Evolutionary conservation across 2,329 filamentous ascomycete genomes (phyloP).

Genomic region (Colletotrichum tabaci): DNA sequence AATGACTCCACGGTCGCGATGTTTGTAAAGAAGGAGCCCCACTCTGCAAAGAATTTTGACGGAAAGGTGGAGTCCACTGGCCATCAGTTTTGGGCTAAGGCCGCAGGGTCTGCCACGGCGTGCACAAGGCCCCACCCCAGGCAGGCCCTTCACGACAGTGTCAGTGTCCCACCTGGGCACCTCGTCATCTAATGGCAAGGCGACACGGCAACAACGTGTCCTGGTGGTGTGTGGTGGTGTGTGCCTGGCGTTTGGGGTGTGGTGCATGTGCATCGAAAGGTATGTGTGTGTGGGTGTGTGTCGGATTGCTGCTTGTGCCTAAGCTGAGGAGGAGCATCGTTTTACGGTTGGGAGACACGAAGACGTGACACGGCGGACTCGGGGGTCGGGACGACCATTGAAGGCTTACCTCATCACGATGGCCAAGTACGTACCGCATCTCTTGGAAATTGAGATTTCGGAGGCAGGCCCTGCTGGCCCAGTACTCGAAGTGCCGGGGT

Average conservation of each 20-base stretch:
- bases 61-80: slow-evolving; percentile 32
- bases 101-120: slow-evolving; percentile 30
- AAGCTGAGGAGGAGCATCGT: neutral
- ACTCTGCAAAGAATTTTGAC: slow-evolving; percentile 43
- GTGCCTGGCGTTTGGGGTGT: neutral
- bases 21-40: slow-evolving; percentile 13
- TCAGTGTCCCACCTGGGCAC: neutral
- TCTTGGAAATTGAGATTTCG: slow-evolving; percentile 18
- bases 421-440: slow-evolving; percentile 8
- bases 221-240: slow-evolving; percentile 5
- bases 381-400: neutral
- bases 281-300: neutral
- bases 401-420: too few species aligned
- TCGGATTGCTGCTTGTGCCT: neutral
- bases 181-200: slow-evolving; percentile 10
- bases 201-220: slow-evolving; percentile 9
- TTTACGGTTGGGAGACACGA: neutral
- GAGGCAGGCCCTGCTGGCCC: slow-evolving; percentile 8
- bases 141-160: slow-evolving; percentile 4
- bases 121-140: neutral
- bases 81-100: neutral
- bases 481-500: slow-evolving; percentile 35
- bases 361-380: slow-evolving; percentile 5
- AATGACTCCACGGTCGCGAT: slow-evolving; percentile 39
- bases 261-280: neutral